These are phyloP conservation scores for Xanthoconium stramineum DNA, from an alignment of 768 basidiomycete genomes.

Conservation along the genomic window DNA sequence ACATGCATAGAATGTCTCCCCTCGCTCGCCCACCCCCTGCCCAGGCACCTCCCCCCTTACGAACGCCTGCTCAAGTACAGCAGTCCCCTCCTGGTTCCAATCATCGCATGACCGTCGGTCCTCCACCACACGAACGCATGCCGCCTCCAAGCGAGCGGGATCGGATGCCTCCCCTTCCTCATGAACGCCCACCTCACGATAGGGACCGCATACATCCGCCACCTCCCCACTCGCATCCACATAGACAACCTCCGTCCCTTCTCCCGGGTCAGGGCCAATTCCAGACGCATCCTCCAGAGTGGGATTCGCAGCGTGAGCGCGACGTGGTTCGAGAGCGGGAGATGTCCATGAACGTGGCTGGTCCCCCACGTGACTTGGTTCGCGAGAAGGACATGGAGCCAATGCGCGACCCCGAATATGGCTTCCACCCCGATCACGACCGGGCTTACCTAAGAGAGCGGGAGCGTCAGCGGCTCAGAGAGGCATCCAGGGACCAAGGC, in stretches of 20 bases:
- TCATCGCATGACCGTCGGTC: constrained; percentile 21
- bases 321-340: constrained; percentile 25
- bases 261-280: constrained; percentile 33
- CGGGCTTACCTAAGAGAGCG: constrained; percentile 23
- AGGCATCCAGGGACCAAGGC: constrained; percentile 16
- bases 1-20: constrained; percentile 25
- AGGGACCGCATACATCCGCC: constrained; percentile 30
- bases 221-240: constrained; percentile 19
- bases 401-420: constrained; percentile 24
- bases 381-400: constrained; percentile 26
- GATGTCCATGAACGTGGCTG: constrained; percentile 12
- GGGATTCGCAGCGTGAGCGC: constrained; percentile 28
- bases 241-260: constrained; percentile 14
- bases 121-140: constrained; percentile 23
- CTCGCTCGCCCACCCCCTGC: constrained; percentile 19
- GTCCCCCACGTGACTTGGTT: constrained; percentile 22
- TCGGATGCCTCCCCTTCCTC: constrained; percentile 21
- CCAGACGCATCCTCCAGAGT: constrained; percentile 27
- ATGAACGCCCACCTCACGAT: constrained; percentile 22
- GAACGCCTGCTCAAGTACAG: constrained; percentile 12
- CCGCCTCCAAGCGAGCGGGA: constrained; percentile 24
- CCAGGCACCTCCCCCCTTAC: constrained; percentile 16
- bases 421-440: constrained; percentile 22
- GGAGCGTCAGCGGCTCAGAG: constrained; percentile 21
- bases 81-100: constrained; percentile 25